Evolutionary conservation across 148 eudicot genomes (phyloP).

Genomic region (Cornus kousa): DNA sequence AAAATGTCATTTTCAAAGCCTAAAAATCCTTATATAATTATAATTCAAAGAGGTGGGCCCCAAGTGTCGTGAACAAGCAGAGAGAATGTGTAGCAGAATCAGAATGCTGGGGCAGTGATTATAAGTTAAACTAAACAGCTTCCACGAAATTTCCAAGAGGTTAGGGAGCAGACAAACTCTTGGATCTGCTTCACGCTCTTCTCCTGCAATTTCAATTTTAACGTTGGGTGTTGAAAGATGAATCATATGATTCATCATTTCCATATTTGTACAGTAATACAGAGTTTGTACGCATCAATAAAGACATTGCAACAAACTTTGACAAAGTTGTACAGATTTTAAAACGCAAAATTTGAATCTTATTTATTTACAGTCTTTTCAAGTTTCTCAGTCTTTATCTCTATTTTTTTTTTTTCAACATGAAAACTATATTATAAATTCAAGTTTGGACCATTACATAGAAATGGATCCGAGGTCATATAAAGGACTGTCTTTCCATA

Average conservation of each 20-base stretch:
- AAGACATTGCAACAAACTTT: no score
- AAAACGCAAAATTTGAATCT: neutral
- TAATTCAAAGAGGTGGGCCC: neutral
- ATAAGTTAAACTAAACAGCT: neutral
- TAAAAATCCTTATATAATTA: no score
- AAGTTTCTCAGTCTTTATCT: no score
- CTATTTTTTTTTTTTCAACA: no score
- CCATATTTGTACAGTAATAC: neutral
- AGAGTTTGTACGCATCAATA: neutral
- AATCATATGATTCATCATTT: no score
- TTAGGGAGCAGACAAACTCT: neutral
- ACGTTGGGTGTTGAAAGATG: no score
- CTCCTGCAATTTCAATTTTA: neutral
- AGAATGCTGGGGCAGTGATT: no score
- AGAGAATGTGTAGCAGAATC: neutral
- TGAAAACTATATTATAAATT: neutral
- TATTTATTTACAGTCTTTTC: no score
- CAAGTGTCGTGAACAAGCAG: neutral
- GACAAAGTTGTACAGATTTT: neutral
- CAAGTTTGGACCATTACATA: no score
- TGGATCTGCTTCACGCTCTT: neutral
- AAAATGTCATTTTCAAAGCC: neutral
- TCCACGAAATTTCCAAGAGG: slow-evolving; percentile 22
- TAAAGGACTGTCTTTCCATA: no score
- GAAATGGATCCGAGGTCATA: no score